Evolutionary conservation across 805 yeast species (phyloP), one percentile per base, ranked within the genome.

Genomic region (Pichia eremophila): DNA sequence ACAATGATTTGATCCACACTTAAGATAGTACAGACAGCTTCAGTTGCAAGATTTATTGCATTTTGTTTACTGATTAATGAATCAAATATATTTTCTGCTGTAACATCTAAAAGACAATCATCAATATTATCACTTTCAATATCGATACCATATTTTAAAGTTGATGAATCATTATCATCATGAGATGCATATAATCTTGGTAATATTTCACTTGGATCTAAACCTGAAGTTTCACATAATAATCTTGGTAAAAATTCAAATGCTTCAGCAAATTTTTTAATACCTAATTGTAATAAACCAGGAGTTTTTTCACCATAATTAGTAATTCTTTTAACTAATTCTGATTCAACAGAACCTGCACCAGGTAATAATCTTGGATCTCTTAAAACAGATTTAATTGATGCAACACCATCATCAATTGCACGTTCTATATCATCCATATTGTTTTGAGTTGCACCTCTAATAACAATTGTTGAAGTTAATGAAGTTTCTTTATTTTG

Each of bases 361-460:
- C 99, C 99, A 4, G 97, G 90, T 52, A 91, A 74, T 55, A 91
- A 74, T 53, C 86, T 74, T 44, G 77, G 71, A 64, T 91, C 95
- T 66, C 83, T 85, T 57, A 91, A 75, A 54, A 93, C 73, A 1
- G 96, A 90, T 69, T 93, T 93, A 56, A 91, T 79, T 32, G 95
- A 86, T 51, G 87, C 78, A 43, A 93, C 95, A 61, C 98, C 97
- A 61, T 93, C 99, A 63, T 93, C 98, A 53, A 93, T 87, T 44
- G 98, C 95, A 61, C 99, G 81, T 72, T 93, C 99, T 50, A 93
- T 78, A 64, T 93, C 98, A 61, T 93, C 99, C 63, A 93, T 71
- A 63, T 77, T 79, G 69, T 87, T 90, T 67, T 88, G 91, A 8
- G 99, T 93, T 40, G 99, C 99, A 47, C 99, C 99, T 67, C 99